A percentile compares a stretch with the other conserved stretches of the same genome.
Evolutionary conservation across 257 asterid species (phyloP).

Genomic region (Capsicum chinense): DNA sequence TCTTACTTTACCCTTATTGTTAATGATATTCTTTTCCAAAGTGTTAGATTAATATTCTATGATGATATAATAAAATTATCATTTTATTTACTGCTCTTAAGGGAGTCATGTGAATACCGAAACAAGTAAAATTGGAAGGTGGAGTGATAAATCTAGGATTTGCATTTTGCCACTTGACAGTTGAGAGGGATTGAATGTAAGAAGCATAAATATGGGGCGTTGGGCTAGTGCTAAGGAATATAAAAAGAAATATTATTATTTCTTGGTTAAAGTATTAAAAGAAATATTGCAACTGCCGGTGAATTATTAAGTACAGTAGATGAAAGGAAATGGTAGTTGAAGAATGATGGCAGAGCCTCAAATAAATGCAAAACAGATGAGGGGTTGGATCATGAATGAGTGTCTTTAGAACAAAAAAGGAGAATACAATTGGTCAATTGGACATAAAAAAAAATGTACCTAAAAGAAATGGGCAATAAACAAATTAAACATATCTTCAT

Average conservation of each 20-base stretch:
- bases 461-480: neutral
- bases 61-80: too few relatives aligned
- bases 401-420: neutral
- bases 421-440: neutral
- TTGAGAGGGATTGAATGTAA: neutral
- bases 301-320: neutral
- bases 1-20: too few relatives aligned
- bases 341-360: constrained; percentile 1
- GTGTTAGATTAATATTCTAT: too few relatives aligned
- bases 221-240: neutral
- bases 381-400: neutral
- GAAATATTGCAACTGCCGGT: neutral
- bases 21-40: too few relatives aligned
- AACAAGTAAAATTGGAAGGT: too few relatives aligned
- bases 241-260: neutral
- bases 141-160: neutral
- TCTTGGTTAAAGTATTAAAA: too few relatives aligned
- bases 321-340: constrained; percentile 15
- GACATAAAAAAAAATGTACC: neutral
- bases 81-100: too few relatives aligned
- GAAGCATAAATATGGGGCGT: neutral
- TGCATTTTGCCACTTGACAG: neutral
- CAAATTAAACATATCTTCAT: neutral
- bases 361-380: constrained; percentile 22
- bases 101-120: too few relatives aligned